Conservation (phyloP, 495 filamentous ascomycete genomes). For the Trichocladium uniseriatum region DNA sequence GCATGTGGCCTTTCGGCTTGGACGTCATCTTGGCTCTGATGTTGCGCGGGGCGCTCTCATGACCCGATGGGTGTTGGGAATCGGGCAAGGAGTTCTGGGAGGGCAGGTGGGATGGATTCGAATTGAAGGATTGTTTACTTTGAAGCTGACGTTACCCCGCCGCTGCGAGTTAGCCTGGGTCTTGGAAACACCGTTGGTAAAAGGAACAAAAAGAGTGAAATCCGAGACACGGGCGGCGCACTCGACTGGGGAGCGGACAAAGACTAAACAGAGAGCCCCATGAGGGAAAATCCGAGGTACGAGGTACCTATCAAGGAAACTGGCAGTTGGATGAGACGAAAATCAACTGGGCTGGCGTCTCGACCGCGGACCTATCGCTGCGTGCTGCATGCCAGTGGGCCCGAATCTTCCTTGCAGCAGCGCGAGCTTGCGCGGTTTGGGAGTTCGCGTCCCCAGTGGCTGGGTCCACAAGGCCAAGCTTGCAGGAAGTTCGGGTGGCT, state of each 20-base stretch:
- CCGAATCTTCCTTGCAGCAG: not conserved
- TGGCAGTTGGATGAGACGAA: not conserved
- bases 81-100: not conserved
- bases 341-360: not conserved
- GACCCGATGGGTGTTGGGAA: not conserved
- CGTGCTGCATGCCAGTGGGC: not conserved
- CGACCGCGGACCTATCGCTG: not conserved
- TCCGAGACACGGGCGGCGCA: not conserved
- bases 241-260: not conserved
- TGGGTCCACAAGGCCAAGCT: not conserved
- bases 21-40: conserved; percentile 31
- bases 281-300: not conserved
- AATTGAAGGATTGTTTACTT: conserved; percentile 20
- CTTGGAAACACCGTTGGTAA: no score
- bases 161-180: not conserved
- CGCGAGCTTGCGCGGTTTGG: not conserved
- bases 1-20: conserved; percentile 34
- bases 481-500: not conserved
- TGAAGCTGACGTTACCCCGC: not conserved
- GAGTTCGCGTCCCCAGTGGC: conserved; percentile 8
- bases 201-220: not conserved
- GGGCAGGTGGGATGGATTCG: no score
- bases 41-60: conserved; percentile 10
- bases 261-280: not conserved
- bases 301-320: not conserved